These are phyloP conservation scores for Haplographium delicatum DNA, from an alignment of 495 filamentous ascomycete genomes.

Conservation along the genomic window DNA sequence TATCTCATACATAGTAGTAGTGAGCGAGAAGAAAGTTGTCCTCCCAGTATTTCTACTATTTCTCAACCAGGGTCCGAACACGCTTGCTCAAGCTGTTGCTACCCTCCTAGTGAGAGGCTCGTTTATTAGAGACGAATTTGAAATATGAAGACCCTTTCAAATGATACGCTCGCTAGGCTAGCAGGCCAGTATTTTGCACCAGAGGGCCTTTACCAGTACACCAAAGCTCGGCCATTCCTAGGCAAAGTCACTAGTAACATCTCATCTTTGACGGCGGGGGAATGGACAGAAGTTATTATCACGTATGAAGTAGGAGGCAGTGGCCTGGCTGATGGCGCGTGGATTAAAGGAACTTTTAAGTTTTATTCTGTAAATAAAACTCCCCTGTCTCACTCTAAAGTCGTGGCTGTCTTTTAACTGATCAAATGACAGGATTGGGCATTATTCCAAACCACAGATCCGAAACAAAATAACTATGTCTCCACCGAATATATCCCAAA, in stretches of 20 bases:
- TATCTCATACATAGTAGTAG: too few species aligned
- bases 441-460: constrained; percentile 26
- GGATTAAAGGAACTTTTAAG: constrained; percentile 30
- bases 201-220: constrained; percentile 23
- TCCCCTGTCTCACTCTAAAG: not conserved
- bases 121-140: too few species aligned
- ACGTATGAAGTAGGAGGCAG: constrained; percentile 26
- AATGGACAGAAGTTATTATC: constrained; percentile 26
- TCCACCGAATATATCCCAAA: constrained; percentile 25
- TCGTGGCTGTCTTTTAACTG: not conserved
- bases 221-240: constrained; percentile 23
- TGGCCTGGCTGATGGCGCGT: constrained; percentile 27
- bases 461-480: constrained; percentile 24
- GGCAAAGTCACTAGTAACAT: constrained; percentile 21
- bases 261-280: constrained; percentile 17
- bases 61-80: too few species aligned
- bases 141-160: constrained; percentile 15
- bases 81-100: too few species aligned
- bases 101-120: too few species aligned
- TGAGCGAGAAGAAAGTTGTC: too few species aligned
- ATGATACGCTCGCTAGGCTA: constrained; percentile 6
- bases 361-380: constrained; percentile 22
- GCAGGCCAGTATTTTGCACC: constrained; percentile 24
- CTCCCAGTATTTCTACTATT: too few species aligned
- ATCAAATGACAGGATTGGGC: constrained; percentile 18